These are phyloP conservation scores for Kodamaea ohmeri DNA, from an alignment of 1,139 yeast species.

Conservation along the genomic window DNA sequence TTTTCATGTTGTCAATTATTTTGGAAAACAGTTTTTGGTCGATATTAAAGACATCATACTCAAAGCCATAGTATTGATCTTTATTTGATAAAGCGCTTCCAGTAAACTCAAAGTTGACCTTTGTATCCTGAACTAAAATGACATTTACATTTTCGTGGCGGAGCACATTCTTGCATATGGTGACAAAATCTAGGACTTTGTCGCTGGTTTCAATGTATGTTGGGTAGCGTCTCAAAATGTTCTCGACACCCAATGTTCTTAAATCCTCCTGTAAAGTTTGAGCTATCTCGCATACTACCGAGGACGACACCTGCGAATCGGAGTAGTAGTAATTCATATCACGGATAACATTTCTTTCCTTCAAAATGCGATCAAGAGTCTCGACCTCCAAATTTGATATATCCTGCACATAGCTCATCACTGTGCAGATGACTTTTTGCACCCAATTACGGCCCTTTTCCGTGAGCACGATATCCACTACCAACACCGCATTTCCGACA, in stretches of 20 bases:
- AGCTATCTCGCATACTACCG: constrained; percentile 43
- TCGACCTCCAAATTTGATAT: neutral
- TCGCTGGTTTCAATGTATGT: constrained; percentile 25
- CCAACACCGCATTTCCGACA: constrained; percentile 29
- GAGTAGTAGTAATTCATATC: constrained; percentile 35
- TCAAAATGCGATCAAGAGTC: neutral
- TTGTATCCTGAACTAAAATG: neutral
- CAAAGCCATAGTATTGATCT: constrained; percentile 2
- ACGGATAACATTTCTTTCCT: constrained; percentile 44
- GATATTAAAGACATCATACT: neutral
- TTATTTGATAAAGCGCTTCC: too few relatives aligned
- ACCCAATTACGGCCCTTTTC: constrained; percentile 33
- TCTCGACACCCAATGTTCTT: constrained; percentile 24
- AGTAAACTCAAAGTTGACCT: neutral
- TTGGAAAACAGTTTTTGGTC: neutral
- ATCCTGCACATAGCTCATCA: constrained; percentile 25
- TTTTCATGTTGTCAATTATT: too few relatives aligned
- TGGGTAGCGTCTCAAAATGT: constrained; percentile 37
- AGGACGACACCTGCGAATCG: constrained; percentile 33
- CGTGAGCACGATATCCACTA: constrained; percentile 48
- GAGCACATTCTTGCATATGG: constrained; percentile 25
- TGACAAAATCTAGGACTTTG: constrained; percentile 31
- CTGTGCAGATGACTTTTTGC: constrained; percentile 23
- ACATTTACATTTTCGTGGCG: constrained; percentile 28
- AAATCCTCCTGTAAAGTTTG: constrained; percentile 35